These are phyloP conservation scores for Inonotus obliquus DNA, from an alignment of 1,284 basidiomycete species.

Conservation along the genomic window DNA sequence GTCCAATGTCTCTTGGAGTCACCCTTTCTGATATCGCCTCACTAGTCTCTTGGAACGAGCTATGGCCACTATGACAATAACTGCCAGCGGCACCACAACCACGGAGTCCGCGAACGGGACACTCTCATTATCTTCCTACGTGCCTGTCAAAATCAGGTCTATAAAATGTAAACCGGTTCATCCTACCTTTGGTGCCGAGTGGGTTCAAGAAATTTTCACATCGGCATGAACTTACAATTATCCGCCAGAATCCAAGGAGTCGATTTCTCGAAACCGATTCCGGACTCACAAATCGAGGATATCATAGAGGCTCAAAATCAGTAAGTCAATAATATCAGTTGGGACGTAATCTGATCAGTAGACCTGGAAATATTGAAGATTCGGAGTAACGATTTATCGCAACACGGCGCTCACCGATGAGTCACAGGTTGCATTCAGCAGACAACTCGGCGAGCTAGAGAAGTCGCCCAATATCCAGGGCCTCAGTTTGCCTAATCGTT, in stretches of 20 bases:
- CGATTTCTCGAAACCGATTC: constrained; percentile 22
- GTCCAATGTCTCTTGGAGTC: not conserved
- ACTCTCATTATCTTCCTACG: not conserved
- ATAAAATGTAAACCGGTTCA: constrained; percentile 22
- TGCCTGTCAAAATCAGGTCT: constrained; percentile 19
- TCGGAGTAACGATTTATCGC: constrained; percentile 26
- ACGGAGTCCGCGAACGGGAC: not conserved
- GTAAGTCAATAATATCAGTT: not conserved
- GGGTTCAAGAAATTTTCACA: not conserved
- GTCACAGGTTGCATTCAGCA: constrained; percentile 24
- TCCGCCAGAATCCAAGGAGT: constrained; percentile 19
- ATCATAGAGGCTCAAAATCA: constrained; percentile 18
- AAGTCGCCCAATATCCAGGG: constrained; percentile 21
- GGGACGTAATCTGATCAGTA: too few relatives aligned
- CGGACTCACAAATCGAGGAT: constrained; percentile 14
- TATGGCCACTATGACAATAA: not conserved
- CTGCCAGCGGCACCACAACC: not conserved
- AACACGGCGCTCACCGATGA: constrained; percentile 24
- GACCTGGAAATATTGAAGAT: constrained; percentile 15
- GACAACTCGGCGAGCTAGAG: constrained; percentile 24
- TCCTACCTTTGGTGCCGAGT: constrained; percentile 24
- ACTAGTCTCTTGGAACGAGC: not conserved
- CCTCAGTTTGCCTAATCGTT: constrained; percentile 17
- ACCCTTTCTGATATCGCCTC: not conserved
- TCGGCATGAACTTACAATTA: not conserved